Evolutionary conservation across 1,284 basidiomycete genomes (phyloP), one percentile per base, ranked within the genome.

Genomic region (Exsudoporus floridanus): DNA sequence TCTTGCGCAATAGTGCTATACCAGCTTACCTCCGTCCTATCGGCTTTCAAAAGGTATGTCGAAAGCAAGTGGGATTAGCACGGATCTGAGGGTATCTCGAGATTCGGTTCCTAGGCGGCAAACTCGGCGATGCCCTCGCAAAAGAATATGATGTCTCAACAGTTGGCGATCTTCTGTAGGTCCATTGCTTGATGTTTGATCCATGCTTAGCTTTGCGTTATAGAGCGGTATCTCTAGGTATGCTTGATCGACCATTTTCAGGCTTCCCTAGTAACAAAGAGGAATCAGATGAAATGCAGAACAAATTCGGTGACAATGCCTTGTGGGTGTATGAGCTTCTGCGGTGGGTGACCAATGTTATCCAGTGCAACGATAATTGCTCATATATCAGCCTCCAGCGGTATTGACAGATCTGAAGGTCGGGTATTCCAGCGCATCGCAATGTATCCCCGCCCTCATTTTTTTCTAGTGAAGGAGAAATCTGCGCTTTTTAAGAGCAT

Each of bases 41-140:
- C 72, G 78, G 82, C 19, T 96, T 98, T 63, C 92, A 94, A 62
- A 96, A 94, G 78, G 92, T 90, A 57, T 47, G 41, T 7, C 28
- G 3, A 39, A 44, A 62, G 14, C 35, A 31, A 55, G 43, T 8
- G 12, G 28, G 37, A 31, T 28, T 23, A 31, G 25, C 28, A 28
- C 18, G 34, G 45, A 13, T 31, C 50, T 58, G 33, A 50, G 14
- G 10, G 31, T 31, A 49, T 31, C 49, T 43, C 16, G 14, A 96
- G 91, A 98, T 99, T 64, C 84, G 97, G 7, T 93, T 93, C 61
- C 76, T 99, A 0, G 96, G 96, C 1, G 96, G 97, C 6, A 99
- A 99, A 72, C 82, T 99, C 0, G 96, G 97, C 1, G 81, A 84
- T 44, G 88, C 92, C 1, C 78, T 99, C 30, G 92, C 92, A 0